A percentile compares a stretch with the other conserved stretches of the same genome.
Evolutionary conservation across 768 basidiomycete genomes (phyloP).

Genomic region (Termitomyces eurrhizus): DNA sequence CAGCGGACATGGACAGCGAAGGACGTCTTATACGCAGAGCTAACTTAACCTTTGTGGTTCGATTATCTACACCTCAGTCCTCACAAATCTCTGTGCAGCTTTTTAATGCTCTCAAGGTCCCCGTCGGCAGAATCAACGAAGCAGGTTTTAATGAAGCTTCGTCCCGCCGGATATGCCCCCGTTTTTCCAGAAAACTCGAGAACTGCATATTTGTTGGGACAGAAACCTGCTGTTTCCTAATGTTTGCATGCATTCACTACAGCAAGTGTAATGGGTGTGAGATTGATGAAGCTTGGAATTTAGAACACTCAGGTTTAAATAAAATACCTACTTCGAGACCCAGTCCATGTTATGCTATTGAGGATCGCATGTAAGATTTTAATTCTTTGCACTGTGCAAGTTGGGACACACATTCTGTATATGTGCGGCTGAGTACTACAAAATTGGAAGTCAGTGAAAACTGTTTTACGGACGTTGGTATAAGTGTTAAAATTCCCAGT

Average conservation of each 20-base stretch:
- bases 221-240: not conserved
- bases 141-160: not conserved
- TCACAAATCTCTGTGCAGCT: not conserved
- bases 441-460: not conserved
- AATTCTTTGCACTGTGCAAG: not conserved
- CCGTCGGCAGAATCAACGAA: slow-evolving; percentile 2
- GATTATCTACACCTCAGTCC: not conserved
- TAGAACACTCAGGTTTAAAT: not conserved
- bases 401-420: not conserved
- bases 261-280: not conserved
- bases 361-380: not conserved
- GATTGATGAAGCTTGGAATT: not conserved
- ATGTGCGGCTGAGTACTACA: too few species aligned
- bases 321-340: too few species aligned
- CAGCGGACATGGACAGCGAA: not conserved
- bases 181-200: not conserved
- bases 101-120: not conserved
- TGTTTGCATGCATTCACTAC: not conserved
- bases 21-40: not conserved
- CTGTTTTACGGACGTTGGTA: not conserved
- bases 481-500: too few species aligned
- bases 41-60: not conserved
- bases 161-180: not conserved
- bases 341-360: not conserved
- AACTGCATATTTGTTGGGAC: not conserved